phyloP scores from a whole-genome alignment of 768 basidiomycete genomes.

The Hypholoma fasciculare region DNA sequence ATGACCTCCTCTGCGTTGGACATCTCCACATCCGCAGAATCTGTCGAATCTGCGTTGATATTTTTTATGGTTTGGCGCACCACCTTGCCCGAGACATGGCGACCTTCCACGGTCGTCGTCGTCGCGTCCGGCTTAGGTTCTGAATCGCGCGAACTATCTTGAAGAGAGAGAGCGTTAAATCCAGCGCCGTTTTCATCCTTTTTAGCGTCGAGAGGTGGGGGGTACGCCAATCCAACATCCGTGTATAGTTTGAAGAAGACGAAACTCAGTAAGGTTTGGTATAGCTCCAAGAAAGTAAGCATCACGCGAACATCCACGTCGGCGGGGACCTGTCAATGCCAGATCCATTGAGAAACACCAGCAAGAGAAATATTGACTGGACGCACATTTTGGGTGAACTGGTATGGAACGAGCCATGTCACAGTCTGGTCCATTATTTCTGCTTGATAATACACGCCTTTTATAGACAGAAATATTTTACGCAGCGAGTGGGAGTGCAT shows the following conservation, averaged over 20 bases:
- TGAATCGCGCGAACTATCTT: conserved; percentile 39
- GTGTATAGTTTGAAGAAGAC: conserved; percentile 98
- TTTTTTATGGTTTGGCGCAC: conserved; percentile 65
- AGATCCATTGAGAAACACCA: conserved; percentile 5
- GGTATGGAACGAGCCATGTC: conserved; percentile 96
- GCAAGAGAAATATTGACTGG: background rate
- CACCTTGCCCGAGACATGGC: conserved; percentile 48
- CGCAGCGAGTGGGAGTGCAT: conserved; percentile 84
- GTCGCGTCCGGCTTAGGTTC: conserved; percentile 47
- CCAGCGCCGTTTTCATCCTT: conserved; percentile 88
- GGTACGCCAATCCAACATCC: conserved; percentile 90
- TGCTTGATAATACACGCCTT: conserved; percentile 97
- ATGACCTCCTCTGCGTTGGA: conserved; percentile 30
- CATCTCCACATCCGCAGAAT: conserved; percentile 39
- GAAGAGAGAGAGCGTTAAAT: conserved; percentile 82
- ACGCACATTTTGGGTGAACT: conserved; percentile 91
- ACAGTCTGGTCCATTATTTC: conserved; percentile 91
- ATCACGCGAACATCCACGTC: conserved; percentile 98
- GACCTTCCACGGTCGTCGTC: conserved; percentile 43
- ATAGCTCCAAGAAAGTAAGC: conserved; percentile 96
- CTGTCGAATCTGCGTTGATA: conserved; percentile 33
- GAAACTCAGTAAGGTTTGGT: conserved; percentile 95
- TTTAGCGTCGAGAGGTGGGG: conserved; percentile 82
- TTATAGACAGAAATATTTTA: conserved; percentile 95
- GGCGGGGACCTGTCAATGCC: conserved; percentile 66